Evolutionary conservation across 139 green algal genomes (phyloP).

Genomic region (Coelastrella sp.): DNA sequence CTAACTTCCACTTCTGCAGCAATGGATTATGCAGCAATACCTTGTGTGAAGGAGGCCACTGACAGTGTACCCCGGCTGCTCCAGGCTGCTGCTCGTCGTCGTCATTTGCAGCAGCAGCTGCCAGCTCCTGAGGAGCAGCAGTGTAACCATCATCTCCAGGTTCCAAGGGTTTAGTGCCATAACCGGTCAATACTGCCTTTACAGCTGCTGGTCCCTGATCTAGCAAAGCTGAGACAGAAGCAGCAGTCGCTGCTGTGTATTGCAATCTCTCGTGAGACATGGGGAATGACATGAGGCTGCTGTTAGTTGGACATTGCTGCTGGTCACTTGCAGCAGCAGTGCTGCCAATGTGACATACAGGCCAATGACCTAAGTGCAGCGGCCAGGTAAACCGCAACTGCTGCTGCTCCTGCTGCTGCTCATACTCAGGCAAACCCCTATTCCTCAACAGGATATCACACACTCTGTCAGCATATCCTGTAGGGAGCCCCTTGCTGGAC

Average conservation of each 20-base stretch:
- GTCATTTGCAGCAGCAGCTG: not conserved
- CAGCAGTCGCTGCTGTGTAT: not conserved
- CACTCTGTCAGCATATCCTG: not conserved
- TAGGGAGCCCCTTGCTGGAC: not conserved
- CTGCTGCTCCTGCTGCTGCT: conserved; percentile 36
- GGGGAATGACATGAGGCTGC: not conserved
- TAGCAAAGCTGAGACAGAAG: not conserved
- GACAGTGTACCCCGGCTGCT: not conserved
- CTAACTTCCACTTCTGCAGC: conserved; percentile 7
- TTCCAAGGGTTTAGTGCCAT: not conserved
- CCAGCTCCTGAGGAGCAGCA: not conserved
- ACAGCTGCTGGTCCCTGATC: conserved; percentile 8
- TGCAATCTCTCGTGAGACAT: not conserved
- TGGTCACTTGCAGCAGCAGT: not conserved
- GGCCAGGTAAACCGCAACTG: not conserved
- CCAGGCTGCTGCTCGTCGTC: not conserved
- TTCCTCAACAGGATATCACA: not conserved
- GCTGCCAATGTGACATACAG: conserved; percentile 9
- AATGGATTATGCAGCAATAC: not conserved
- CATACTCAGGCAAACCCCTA: not conserved
- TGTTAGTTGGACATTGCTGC: not conserved
- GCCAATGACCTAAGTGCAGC: not conserved
- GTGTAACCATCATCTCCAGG: not conserved
- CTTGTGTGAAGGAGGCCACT: not conserved
- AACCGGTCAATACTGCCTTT: not conserved